Percentiles rank a stretch among this genome's conserved stretches.
Conservation (phyloP, 202 grass and related monocot species). For the Saccharum hybrid region DNA sequence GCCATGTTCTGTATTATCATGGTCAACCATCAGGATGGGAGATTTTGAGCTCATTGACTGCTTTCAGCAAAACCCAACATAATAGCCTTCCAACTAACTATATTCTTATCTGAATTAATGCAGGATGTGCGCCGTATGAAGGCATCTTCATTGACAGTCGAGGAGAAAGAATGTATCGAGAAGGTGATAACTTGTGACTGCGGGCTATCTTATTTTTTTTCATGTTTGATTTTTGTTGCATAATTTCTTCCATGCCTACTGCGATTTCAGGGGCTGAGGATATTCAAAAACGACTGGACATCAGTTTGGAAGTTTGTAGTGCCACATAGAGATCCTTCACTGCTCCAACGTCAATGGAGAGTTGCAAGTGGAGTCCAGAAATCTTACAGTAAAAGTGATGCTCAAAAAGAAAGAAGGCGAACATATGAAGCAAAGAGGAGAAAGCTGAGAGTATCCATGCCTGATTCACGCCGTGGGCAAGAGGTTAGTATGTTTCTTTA, state of each 20-base stretch:
- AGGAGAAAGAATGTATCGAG: constrained; percentile 64
- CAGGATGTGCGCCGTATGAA: constrained; percentile 80
- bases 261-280: constrained; percentile 70
- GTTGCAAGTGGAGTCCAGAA: constrained; percentile 77
- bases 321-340: constrained; percentile 81
- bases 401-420: constrained; percentile 64
- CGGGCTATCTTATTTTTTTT: not conserved
- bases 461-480: constrained; percentile 46
- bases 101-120: constrained; percentile 52
- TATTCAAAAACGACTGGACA: constrained; percentile 89
- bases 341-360: constrained; percentile 84
- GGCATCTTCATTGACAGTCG: constrained; percentile 66
- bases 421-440: constrained; percentile 80
- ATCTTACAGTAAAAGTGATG: constrained; percentile 82
- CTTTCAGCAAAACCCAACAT: constrained; percentile 18
- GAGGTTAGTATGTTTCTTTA: constrained; percentile 59
- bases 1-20: constrained; percentile 12
- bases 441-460: constrained; percentile 64
- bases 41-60: constrained; percentile 26
- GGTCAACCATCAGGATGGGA: constrained; percentile 13
- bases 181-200: constrained; percentile 56
- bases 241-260: constrained; percentile 26
- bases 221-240: constrained; percentile 24
- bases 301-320: constrained; percentile 79
- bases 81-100: constrained; percentile 30